phyloP scores from a whole-genome alignment of 345 rosid species.

The rapeseed (Brassica napus) region Da-Ae NC_063448.1:50967501-50968000 shows the following conservation, averaged over 20 bases:
- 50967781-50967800: background rate
- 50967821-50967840: conserved; percentile 15
- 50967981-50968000: background rate
- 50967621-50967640: conserved; percentile 14
- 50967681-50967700: conserved; percentile 15
- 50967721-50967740: conserved; percentile 14
- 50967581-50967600: conserved; percentile 26
- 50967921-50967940: conserved; percentile 26
- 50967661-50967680: background rate
- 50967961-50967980: background rate
- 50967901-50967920: conserved; percentile 3
- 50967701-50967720: background rate
- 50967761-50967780: background rate
- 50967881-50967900: background rate
- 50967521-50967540: conserved; percentile 15
- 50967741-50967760: conserved; percentile 17
- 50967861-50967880: conserved; percentile 20
- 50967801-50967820: conserved; percentile 13
- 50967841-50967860: background rate
- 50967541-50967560: conserved; percentile 31
- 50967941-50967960: conserved; percentile 14
- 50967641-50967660: conserved; percentile 1
- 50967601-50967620: conserved; percentile 30
- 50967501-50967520: conserved; percentile 23
- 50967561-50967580: background rate